phyloP scores from a whole-genome alignment of 768 basidiomycete species.

The Hygrophoropsis aurantiaca region DNA sequence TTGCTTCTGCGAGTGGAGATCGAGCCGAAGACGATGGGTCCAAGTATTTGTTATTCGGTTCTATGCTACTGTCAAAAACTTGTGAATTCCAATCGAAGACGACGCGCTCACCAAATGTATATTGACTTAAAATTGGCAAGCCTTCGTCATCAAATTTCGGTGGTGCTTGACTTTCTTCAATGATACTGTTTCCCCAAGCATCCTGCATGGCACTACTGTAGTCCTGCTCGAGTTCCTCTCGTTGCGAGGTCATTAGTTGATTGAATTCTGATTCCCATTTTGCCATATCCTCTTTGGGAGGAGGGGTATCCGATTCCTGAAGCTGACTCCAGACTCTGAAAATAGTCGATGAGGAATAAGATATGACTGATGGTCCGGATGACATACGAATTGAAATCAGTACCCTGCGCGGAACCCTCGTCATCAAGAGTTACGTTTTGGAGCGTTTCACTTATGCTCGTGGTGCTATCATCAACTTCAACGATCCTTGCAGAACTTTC shows the following conservation, averaged over 20 bases:
- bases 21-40: constrained; percentile 46
- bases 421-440: constrained; percentile 36
- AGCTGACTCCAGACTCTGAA: constrained; percentile 63
- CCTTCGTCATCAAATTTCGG: constrained; percentile 70
- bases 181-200: constrained; percentile 53
- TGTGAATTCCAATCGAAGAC: neutral
- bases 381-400: constrained; percentile 45
- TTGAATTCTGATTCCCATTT: constrained; percentile 86
- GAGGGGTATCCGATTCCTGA: constrained; percentile 56
- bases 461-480: constrained; percentile 47
- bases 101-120: constrained; percentile 70
- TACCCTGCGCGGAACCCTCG: constrained; percentile 13
- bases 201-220: constrained; percentile 60
- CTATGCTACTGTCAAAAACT: constrained; percentile 37
- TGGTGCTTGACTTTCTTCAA: constrained; percentile 28
- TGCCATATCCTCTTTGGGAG: constrained; percentile 61
- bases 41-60: constrained; percentile 70
- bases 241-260: constrained; percentile 67
- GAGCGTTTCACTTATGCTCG: constrained; percentile 39
- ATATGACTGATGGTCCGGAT: too few relatives aligned
- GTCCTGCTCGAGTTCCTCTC: constrained; percentile 66
- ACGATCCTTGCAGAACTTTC: constrained; percentile 49
- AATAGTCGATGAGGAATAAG: constrained; percentile 5
- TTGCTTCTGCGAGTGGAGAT: constrained; percentile 68
- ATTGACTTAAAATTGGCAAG: constrained; percentile 68